Evolutionary conservation across 208 protist species (phyloP), one percentile per base, ranked within the genome.

Genomic region (Trichomonas vaginalis): DNA sequence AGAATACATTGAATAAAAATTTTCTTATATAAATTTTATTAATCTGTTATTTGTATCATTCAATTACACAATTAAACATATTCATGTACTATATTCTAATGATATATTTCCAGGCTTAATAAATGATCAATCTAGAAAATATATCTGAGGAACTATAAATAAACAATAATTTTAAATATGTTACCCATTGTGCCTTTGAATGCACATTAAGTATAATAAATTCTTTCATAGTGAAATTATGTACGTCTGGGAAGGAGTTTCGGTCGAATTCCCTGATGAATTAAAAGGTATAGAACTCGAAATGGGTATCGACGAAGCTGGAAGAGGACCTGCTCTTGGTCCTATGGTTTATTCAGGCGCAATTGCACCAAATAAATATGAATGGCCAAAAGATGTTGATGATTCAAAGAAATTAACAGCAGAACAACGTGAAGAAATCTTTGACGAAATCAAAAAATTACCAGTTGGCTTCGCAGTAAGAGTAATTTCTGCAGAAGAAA

Each of bases 261-360:
- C 56, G 40, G 32, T 88, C 8, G 35, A 88, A n/a, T 92, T 35
- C 37, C 86, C 86, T 39, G 86, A 92, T 49, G 86, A 92, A 39
- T 27, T 92, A 21, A 92, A 51, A 92, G 45, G 45, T 51, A 17
- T 49, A 21, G 45, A 40, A 17, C 45, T 92, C 8, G 86, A 92
- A 51, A 95, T 97, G 83, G 97, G 97, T 14, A 98, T 98, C 39
- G 97, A 98, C 56, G 97, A 98, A 96, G 97, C 97, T 37, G 97
- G 97, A 10, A 82, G 97, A 56, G 97, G 97, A 4, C 97, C 97
- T 46, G 97, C 97, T 39, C 39, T 97, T 2, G 97, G 97, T 49
- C 97, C 97, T 35, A 49, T 97, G 88, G 35, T 96, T 40, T 97
- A 97, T 95, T 96, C 82, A 35, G 95, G 96, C 46, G 96, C 95